These are phyloP conservation scores for Maudiozyma saulgeensis DNA, from an alignment of 805 yeast species.

Conservation along the genomic window DNA sequence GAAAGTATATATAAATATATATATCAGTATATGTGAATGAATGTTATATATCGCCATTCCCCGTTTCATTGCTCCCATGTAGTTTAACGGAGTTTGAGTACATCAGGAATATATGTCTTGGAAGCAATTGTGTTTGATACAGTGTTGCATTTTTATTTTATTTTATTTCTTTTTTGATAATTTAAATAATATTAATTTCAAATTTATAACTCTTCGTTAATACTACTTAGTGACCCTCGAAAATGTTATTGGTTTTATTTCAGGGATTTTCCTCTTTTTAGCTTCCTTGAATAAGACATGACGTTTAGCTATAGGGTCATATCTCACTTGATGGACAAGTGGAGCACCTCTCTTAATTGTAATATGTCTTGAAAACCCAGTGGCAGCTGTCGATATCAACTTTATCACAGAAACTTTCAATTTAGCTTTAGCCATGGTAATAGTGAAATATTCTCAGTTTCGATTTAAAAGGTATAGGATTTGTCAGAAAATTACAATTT, in stretches of 20 bases:
- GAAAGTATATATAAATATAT: not conserved
- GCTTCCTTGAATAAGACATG: slow-evolving; percentile 87
- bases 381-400: slow-evolving; percentile 78
- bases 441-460: no score
- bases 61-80: no score
- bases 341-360: slow-evolving; percentile 76
- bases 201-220: not conserved
- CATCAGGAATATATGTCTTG: no score
- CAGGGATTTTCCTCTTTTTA: slow-evolving; percentile 73
- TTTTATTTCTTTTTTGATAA: no score
- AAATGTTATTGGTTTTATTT: slow-evolving; percentile 39
- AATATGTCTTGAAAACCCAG: slow-evolving; percentile 79
- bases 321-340: slow-evolving; percentile 68
- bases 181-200: no score
- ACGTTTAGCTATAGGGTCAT: slow-evolving; percentile 81
- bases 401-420: slow-evolving; percentile 75
- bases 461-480: no score
- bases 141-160: no score
- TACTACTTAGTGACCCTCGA: slow-evolving; percentile 26
- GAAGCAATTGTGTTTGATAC: no score
- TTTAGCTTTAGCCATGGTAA: slow-evolving; percentile 43
- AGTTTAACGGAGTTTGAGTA: no score
- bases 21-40: not conserved
- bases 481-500: no score
- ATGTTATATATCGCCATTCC: no score